Evolutionary conservation across 1,139 yeast genomes (phyloP).

Genomic region (Blastobotrys niveus): DNA sequence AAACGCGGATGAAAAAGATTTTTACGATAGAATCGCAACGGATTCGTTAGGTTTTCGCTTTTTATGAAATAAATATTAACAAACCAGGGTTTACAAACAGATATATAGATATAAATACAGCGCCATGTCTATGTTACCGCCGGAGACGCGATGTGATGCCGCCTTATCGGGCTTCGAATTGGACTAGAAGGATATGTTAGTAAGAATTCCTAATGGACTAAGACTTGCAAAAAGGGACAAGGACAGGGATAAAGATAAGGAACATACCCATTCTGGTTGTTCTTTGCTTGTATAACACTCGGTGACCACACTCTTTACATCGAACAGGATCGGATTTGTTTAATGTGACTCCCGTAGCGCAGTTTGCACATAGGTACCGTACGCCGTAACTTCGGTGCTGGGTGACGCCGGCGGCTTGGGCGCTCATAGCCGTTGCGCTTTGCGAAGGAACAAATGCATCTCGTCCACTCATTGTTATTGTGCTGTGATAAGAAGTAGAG

Average conservation of each 20-base stretch:
- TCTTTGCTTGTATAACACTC: slow-evolving; percentile 94
- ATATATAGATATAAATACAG: background rate
- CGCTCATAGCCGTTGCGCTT: slow-evolving; percentile 55
- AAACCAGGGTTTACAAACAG: no score
- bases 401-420: slow-evolving; percentile 62
- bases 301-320: slow-evolving; percentile 97
- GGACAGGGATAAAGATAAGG: background rate
- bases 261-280: slow-evolving; percentile 82
- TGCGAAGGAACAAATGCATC: slow-evolving; percentile 93
- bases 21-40: no score
- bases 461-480: slow-evolving; percentile 38
- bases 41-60: no score
- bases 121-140: no score
- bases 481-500: background rate
- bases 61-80: no score
- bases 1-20: no score
- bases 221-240: no score
- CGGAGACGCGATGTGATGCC: no score
- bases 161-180: slow-evolving; percentile 56
- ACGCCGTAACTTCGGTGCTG: slow-evolving; percentile 78
- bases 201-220: slow-evolving; percentile 3
- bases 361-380: slow-evolving; percentile 92
- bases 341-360: slow-evolving; percentile 83
- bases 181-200: slow-evolving; percentile 35
- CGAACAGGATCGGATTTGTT: slow-evolving; percentile 95